These are phyloP conservation scores for Aspergillus coremiiformis DNA, from an alignment of 495 filamentous ascomycete species.

Conservation along the genomic window DNA sequence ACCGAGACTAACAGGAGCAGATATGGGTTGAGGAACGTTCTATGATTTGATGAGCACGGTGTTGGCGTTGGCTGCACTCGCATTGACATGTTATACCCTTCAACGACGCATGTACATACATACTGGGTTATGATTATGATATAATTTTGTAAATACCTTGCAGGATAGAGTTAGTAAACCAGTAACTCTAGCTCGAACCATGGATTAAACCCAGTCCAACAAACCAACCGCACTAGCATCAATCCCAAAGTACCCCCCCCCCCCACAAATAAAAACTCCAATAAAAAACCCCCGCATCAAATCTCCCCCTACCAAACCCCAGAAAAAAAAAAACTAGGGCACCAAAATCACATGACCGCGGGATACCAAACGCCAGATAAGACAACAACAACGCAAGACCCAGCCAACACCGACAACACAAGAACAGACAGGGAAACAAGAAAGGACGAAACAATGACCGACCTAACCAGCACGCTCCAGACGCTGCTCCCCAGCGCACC, in stretches of 20 bases:
- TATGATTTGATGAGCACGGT: slow-evolving; percentile 23
- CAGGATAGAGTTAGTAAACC: too few species aligned
- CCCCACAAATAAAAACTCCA: neutral
- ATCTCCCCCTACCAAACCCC: neutral
- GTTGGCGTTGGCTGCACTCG: neutral
- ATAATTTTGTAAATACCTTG: neutral
- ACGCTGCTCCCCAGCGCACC: slow-evolving; percentile 44
- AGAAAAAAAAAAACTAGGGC: slow-evolving; percentile 5
- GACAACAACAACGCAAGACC: neutral
- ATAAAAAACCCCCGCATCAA: neutral
- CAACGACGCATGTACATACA: slow-evolving; percentile 4
- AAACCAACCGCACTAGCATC: too few species aligned
- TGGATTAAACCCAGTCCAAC: too few species aligned
- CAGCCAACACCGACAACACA: too few species aligned
- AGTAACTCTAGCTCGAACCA: too few species aligned
- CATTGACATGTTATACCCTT: slow-evolving; percentile 16
- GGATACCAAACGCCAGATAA: too few species aligned
- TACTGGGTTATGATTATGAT: neutral
- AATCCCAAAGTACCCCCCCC: too few species aligned
- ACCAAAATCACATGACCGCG: slow-evolving; percentile 15
- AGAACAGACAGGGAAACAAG: neutral
- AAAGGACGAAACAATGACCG: slow-evolving; percentile 43
- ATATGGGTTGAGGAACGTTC: slow-evolving; percentile 58
- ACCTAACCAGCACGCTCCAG: slow-evolving; percentile 61
- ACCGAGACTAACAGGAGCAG: slow-evolving; percentile 27